Evolutionary conservation across 2,329 filamentous ascomycete species (phyloP).

Genomic region (Xylariaceae sp.): DNA sequence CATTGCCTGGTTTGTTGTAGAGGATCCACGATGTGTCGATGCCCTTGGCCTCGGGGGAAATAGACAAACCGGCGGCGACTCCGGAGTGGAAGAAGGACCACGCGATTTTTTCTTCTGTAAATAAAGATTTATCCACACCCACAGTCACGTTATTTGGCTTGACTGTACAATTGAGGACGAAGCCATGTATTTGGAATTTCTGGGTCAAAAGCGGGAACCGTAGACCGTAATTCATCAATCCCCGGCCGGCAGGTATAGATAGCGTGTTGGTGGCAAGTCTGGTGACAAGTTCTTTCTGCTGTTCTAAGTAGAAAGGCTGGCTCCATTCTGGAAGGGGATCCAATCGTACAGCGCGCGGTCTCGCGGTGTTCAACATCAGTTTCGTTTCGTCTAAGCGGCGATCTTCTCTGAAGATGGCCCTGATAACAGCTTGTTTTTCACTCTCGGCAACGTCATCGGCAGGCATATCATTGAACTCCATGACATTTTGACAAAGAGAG

Average conservation of each 20-base stretch:
- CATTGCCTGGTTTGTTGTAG: conserved; percentile 85
- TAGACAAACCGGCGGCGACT: conserved; percentile 85
- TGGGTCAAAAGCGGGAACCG: conserved; percentile 88
- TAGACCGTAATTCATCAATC: conserved; percentile 81
- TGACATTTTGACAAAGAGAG: conserved; percentile 66
- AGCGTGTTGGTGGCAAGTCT: conserved; percentile 82
- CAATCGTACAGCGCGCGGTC: conserved; percentile 73
- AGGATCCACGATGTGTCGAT: conserved; percentile 99
- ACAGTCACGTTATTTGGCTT: conserved; percentile 89
- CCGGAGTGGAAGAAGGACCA: conserved; percentile 99
- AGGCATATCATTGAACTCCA: conserved; percentile 55
- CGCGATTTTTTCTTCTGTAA: conserved; percentile 93
- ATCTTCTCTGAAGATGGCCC: conserved; percentile 86
- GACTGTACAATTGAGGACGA: conserved; percentile 87
- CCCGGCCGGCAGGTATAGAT: conserved; percentile 82
- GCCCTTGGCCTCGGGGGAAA: conserved; percentile 82
- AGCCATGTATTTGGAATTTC: conserved; percentile 83
- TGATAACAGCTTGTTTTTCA: conserved; percentile 77
- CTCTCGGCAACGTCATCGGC: conserved; percentile 79
- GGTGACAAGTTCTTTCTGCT: conserved; percentile 85
- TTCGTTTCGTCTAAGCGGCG: conserved; percentile 83
- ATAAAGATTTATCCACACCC: conserved; percentile 81
- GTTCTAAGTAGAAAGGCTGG: conserved; percentile 84
- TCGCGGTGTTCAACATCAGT: conserved; percentile 78
- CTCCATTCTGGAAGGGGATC: conserved; percentile 71